A percentile compares a stretch with the other conserved stretches of the same genome.
phyloP scores from a whole-genome alignment of 1,139 yeast species.

The Scheffersomyces titani region DNA sequence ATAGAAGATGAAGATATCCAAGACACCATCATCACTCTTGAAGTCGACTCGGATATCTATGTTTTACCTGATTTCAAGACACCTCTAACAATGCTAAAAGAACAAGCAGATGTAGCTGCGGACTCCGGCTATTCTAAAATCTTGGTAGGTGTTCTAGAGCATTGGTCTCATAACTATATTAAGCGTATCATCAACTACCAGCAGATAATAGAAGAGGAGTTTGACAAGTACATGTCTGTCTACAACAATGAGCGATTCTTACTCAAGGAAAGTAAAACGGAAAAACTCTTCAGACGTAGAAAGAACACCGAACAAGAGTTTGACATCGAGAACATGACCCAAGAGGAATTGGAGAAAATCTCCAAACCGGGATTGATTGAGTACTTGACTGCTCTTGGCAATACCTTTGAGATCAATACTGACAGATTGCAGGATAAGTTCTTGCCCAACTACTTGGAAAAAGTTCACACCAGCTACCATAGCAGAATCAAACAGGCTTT shows the following conservation, averaged over 20 bases:
- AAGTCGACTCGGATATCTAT: constrained; percentile 69
- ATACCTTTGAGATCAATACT: constrained; percentile 80
- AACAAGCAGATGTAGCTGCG: constrained; percentile 91
- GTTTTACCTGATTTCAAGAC: constrained; percentile 55
- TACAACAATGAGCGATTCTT: constrained; percentile 43
- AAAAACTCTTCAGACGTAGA: constrained; percentile 45
- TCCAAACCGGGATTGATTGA: constrained; percentile 81
- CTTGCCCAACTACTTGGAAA: constrained; percentile 60
- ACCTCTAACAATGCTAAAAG: constrained; percentile 75
- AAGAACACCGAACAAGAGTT: constrained; percentile 21
- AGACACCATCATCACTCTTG: constrained; percentile 63
- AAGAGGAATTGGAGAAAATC: constrained; percentile 49
- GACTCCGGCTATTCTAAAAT: constrained; percentile 84
- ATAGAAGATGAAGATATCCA: constrained; percentile 43
- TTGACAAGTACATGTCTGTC: constrained; percentile 43
- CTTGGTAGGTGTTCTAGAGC: constrained; percentile 77
- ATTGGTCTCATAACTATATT: constrained; percentile 65
- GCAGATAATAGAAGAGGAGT: constrained; percentile 58
- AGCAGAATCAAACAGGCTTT: constrained; percentile 55
- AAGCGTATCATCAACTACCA: constrained; percentile 66
- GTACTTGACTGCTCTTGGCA: constrained; percentile 80
- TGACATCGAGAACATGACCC: constrained; percentile 45
- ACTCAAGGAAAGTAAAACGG: constrained; percentile 43
- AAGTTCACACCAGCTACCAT: constrained; percentile 68
- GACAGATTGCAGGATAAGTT: constrained; percentile 81